Evolutionary conservation across 106 monocot species (phyloP).

Genomic region (Acorus gramineus): DNA sequence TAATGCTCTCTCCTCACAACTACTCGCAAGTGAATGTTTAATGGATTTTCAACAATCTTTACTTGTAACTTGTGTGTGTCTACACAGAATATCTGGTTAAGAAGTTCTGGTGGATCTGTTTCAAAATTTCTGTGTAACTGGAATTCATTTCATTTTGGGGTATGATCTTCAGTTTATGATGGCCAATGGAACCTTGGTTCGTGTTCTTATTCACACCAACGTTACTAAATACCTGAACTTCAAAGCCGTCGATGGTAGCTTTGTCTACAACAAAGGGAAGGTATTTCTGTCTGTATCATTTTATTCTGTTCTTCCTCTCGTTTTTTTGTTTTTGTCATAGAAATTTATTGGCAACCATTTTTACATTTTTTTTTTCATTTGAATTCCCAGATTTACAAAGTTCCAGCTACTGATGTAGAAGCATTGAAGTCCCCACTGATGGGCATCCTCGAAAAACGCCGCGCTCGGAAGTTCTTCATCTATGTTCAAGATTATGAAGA

Average conservation of each 20-base stretch:
- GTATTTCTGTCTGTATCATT: constrained; percentile 11
- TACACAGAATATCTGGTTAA: too few relatives aligned
- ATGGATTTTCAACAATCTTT: too few relatives aligned
- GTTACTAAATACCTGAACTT: constrained; percentile 89
- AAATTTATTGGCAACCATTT: too few relatives aligned
- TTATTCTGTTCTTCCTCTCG: background rate
- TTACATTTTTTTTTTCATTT: background rate
- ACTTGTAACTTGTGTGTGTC: too few relatives aligned
- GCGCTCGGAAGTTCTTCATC: constrained; percentile 76
- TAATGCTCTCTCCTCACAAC: too few relatives aligned
- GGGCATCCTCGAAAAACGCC: constrained; percentile 79
- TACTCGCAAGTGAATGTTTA: too few relatives aligned
- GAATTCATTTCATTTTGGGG: background rate
- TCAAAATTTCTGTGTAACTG: too few relatives aligned
- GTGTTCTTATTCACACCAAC: constrained; percentile 84
- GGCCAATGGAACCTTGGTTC: constrained; percentile 88
- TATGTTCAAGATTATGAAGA: constrained; percentile 90
- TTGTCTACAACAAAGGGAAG: constrained; percentile 86
- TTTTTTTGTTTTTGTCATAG: background rate
- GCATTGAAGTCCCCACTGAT: constrained; percentile 74
- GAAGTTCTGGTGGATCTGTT: too few relatives aligned
- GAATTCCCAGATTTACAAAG: constrained; percentile 57
- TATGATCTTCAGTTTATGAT: constrained; percentile 75
- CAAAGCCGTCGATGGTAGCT: constrained; percentile 95
- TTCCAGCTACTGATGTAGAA: constrained; percentile 77